A percentile compares a stretch with the other conserved stretches of the same genome.
Evolutionary conservation across 2,329 filamentous ascomycete species (phyloP).

Genomic region (Dichotomopilus funicola): DNA sequence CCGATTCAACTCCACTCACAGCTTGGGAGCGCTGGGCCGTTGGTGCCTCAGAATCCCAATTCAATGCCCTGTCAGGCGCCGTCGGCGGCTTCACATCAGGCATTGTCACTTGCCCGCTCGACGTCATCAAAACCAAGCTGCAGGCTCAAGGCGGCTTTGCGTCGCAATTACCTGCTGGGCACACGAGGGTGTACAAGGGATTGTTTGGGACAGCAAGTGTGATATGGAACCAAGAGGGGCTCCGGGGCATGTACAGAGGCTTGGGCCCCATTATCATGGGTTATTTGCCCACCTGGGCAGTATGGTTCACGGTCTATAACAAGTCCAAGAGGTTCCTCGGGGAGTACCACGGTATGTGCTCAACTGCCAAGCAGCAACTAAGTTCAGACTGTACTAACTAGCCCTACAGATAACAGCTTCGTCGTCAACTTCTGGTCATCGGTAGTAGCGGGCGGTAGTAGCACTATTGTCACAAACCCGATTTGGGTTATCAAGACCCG

Average conservation of each 20-base stretch:
- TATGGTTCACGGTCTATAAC: slow-evolving; percentile 96
- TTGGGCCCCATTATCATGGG: slow-evolving; percentile 91
- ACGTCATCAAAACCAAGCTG: slow-evolving; percentile 98
- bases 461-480: slow-evolving; percentile 89
- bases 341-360: slow-evolving; percentile 53
- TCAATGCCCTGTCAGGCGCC: slow-evolving; percentile 83
- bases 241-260: slow-evolving; percentile 87
- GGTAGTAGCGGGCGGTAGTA: slow-evolving; percentile 82
- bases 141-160: slow-evolving; percentile 87
- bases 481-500: slow-evolving; percentile 99
- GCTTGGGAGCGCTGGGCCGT: slow-evolving; percentile 50
- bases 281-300: slow-evolving; percentile 95
- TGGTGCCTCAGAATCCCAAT: slow-evolving; percentile 52
- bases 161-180: slow-evolving; percentile 35
- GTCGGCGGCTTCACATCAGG: slow-evolving; percentile 88
- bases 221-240: slow-evolving; percentile 83
- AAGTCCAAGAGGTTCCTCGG: slow-evolving; percentile 71
- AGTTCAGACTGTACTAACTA: not conserved
- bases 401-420: slow-evolving; percentile 60
- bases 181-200: slow-evolving; percentile 68
- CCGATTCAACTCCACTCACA: slow-evolving; percentile 31
- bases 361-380: not conserved
- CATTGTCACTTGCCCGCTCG: slow-evolving; percentile 89
- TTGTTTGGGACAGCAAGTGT: slow-evolving; percentile 77
- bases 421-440: slow-evolving; percentile 83